Evolutionary conservation across 768 basidiomycete species (phyloP), one percentile per base, ranked within the genome.

Genomic region (Plicaturopsis crispa): DNA sequence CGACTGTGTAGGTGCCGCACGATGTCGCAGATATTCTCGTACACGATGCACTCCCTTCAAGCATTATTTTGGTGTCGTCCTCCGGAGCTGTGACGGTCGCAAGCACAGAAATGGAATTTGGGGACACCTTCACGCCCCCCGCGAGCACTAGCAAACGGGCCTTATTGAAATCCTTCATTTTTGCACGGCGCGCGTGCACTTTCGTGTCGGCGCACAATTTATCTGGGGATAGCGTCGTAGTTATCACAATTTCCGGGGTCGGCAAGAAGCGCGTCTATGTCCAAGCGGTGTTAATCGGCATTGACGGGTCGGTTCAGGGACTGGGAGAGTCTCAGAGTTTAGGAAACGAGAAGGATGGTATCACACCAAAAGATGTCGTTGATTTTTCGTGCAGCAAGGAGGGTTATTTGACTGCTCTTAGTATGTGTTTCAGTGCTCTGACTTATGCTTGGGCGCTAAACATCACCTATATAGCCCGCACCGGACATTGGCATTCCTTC

Each of bases 401-500:
- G 1, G 61, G 61, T 6, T 52, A 47, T 38, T 44, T 62, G 28
- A 57, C 44, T 22, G 32, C 58, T 19, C 51, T 63, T 4, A 33
- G 61, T 62, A 46, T 24, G 57, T 50, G n/a, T 16, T 4, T 40
- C 5, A 13, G 19, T 17, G 6, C 17, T 21, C 16, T 26, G 8
- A 11, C 21, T 12, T 5, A 2, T 14, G 20, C 23, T 10, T 16
- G 37, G 20, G 16, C 20, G 19, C 13, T 17, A 20, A 35, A 16
- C 10, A 38, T 31, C 1, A 13, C 19, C 26, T 24, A 35, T 41
- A 26, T 51, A 80, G 74, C 59, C 51, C 55, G 50, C 28, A 57
- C 66, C 17, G 74, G 72, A 21, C 45, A 46, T 40, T 77, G 70
- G 73, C 46, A 54, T 13, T 48, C 56, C 22, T 59, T 61, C 46